These are phyloP conservation scores for Xylariaceae sp. DNA, from an alignment of 2,329 filamentous ascomycete species.

Conservation along the genomic window DNA sequence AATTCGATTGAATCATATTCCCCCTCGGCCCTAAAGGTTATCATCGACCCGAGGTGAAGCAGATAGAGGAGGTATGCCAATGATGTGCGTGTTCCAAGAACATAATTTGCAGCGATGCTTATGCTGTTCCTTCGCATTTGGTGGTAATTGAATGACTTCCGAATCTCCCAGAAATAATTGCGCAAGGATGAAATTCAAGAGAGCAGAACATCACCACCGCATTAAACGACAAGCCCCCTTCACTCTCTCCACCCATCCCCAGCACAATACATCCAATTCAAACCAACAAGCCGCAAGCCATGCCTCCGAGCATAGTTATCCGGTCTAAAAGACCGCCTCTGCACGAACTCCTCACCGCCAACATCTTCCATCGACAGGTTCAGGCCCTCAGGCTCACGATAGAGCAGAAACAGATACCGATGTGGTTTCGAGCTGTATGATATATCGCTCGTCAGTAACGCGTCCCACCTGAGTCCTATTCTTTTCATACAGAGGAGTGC, in stretches of 20 bases:
- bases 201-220: background rate
- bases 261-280: slow-evolving; percentile 44
- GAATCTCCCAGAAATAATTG: no score
- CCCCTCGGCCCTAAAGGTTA: no score
- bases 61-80: no score
- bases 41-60: no score
- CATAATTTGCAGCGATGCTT: no score
- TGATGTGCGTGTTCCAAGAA: no score
- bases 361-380: slow-evolving; percentile 37
- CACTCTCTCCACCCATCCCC: slow-evolving; percentile 39
- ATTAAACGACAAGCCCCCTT: background rate
- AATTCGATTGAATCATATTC: no score
- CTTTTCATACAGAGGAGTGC: background rate
- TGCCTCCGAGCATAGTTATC: slow-evolving; percentile 36
- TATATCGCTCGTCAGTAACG: slow-evolving; percentile 18
- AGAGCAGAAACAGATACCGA: slow-evolving; percentile 42
- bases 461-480: no score
- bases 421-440: slow-evolving; percentile 41
- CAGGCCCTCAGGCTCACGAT: slow-evolving; percentile 35
- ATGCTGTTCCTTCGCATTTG: no score
- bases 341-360: slow-evolving; percentile 42
- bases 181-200: no score
- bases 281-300: slow-evolving; percentile 35
- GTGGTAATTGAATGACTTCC: no score
- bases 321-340: slow-evolving; percentile 39